A percentile compares a stretch with the other conserved stretches of the same genome.
These are phyloP conservation scores for Podosphaera fusca DNA, from an alignment of 2,329 filamentous ascomycete genomes.

Conservation along the genomic window DNA sequence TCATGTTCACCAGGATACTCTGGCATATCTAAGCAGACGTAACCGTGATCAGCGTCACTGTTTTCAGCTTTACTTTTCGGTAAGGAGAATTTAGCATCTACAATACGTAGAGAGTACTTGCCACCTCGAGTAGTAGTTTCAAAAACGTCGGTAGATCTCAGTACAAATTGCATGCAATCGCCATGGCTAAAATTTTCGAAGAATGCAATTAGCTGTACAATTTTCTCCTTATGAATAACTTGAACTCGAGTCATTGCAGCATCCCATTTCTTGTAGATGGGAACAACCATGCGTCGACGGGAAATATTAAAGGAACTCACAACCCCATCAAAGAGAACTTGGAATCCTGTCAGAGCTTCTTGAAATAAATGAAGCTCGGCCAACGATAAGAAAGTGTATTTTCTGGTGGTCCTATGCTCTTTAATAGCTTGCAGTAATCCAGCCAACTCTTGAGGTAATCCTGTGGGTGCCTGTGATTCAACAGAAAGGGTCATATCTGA, in stretches of 20 bases:
- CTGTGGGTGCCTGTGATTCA: slow-evolving; percentile 38
- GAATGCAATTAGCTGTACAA: slow-evolving; percentile 60
- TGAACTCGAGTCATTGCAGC: slow-evolving; percentile 60
- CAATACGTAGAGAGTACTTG: slow-evolving; percentile 53
- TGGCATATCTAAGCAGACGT: slow-evolving; percentile 66
- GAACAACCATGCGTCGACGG: slow-evolving; percentile 67
- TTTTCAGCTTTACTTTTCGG: slow-evolving; percentile 32
- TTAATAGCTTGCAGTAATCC: slow-evolving; percentile 25
- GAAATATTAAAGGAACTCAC: slow-evolving; percentile 61
- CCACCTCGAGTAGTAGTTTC: slow-evolving; percentile 41
- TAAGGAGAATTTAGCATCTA: slow-evolving; percentile 77
- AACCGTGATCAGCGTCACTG: slow-evolving; percentile 38
- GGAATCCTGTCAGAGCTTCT: slow-evolving; percentile 55
- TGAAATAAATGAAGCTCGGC: slow-evolving; percentile 59
- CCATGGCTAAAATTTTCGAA: slow-evolving; percentile 76
- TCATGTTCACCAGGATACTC: slow-evolving; percentile 85
- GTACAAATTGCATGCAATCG: slow-evolving; percentile 67
- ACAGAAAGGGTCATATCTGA: slow-evolving; percentile 56
- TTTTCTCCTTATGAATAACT: slow-evolving; percentile 52
- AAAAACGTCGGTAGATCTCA: slow-evolving; percentile 67
- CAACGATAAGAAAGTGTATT: slow-evolving; percentile 42
- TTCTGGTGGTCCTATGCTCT: slow-evolving; percentile 41
- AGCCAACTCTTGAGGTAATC: slow-evolving; percentile 36
- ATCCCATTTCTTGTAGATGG: slow-evolving; percentile 88
- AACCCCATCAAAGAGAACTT: slow-evolving; percentile 49